Evolutionary conservation across 1,284 basidiomycete species (phyloP), one percentile per base, ranked within the genome.

Genomic region (Cutaneotrichosporon sp.): DNA sequence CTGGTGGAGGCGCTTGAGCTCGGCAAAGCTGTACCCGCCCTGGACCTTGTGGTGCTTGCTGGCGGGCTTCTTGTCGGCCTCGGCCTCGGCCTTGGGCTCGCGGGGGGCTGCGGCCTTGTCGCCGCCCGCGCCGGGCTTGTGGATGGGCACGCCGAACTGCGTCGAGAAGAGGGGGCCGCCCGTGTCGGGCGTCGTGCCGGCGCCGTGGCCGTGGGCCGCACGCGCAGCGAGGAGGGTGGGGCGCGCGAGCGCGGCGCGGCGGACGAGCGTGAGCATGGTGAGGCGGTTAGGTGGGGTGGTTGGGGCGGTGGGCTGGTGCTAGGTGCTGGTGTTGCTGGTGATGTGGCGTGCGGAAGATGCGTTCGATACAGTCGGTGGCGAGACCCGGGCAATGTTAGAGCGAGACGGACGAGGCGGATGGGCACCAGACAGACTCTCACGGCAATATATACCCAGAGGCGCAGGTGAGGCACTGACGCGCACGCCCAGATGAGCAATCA

Each of bases 151-250:
- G 27, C 38, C 42, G 38, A 25, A 22, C 53, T 54, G 53, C n/a
- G 38, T 29, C 25, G 53, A 54, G 38, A 54, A 54, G 38, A 54
- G 53, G 18, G 53, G 53, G 5, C 53, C 53, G 34, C 33, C 51
- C 4, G 51, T 53, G 51, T 53, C 51, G 7, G 51, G 51, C 20
- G 51, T 53, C 20, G 51, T 38, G 20, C 34, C 51, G 11, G 51
- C 18, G 9, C 34, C 34, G 14, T 3, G 8, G 51, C 45, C 11
- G 11, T 9, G 6, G 2, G 18, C 9, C 16, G 47, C 25, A 13
- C 47, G 47, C 1, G 25, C 47, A 16, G 25, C 24, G 47, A 29
- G 4, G 6, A 33, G 20, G 24, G 51, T 22, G 22, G 51, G 51
- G 51, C 51, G 34, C 31, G 34, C 13, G 33, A 25, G 34, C 22